phyloP scores from a whole-genome alignment of 1,139 yeast species.

The Pichia inconspicua region DNA sequence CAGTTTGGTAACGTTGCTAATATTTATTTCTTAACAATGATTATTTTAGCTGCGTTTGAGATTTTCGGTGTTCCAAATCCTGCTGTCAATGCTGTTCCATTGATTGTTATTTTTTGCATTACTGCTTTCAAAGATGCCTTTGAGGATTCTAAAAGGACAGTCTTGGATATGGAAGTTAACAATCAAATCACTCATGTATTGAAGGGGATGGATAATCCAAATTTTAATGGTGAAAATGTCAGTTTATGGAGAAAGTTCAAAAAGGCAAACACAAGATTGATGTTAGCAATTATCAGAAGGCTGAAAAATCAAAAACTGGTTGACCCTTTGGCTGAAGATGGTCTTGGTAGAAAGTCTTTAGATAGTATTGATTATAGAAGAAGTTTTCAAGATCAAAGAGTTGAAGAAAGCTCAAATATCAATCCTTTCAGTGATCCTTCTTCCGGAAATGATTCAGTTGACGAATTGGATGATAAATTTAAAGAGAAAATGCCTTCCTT shows the following conservation, averaged over 20 bases:
- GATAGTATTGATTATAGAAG: conserved; percentile 28
- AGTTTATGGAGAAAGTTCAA: conserved; percentile 62
- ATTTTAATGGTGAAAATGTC: conserved; percentile 63
- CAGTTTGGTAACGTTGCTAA: conserved; percentile 92
- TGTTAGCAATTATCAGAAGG: conserved; percentile 24
- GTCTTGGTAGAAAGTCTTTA: conserved; percentile 23
- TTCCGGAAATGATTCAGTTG: conserved; percentile 15
- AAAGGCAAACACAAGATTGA: conserved; percentile 39
- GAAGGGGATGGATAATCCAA: conserved; percentile 61
- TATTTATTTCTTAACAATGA: conserved; percentile 71
- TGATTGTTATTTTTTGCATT: conserved; percentile 80
- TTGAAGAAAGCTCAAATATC: conserved; percentile 14
- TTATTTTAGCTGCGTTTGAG: conserved; percentile 77
- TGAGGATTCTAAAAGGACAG: conserved; percentile 84
- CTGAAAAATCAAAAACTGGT: conserved; percentile 25
- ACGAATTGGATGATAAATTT: conserved; percentile 10
- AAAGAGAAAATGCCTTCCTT: conserved; percentile 22
- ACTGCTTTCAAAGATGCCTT: conserved; percentile 91
- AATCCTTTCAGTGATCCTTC: conserved; percentile 22
- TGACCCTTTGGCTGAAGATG: conserved; percentile 31
- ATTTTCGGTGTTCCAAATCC: conserved; percentile 90
- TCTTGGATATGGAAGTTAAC: conserved; percentile 75
- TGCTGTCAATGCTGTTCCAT: conserved; percentile 86
- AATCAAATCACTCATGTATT: conserved; percentile 78
- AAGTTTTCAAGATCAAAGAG: conserved; percentile 19